Evolutionary conservation across 2,329 filamentous ascomycete species (phyloP).

Genomic region (Escovopsis sp.): DNA sequence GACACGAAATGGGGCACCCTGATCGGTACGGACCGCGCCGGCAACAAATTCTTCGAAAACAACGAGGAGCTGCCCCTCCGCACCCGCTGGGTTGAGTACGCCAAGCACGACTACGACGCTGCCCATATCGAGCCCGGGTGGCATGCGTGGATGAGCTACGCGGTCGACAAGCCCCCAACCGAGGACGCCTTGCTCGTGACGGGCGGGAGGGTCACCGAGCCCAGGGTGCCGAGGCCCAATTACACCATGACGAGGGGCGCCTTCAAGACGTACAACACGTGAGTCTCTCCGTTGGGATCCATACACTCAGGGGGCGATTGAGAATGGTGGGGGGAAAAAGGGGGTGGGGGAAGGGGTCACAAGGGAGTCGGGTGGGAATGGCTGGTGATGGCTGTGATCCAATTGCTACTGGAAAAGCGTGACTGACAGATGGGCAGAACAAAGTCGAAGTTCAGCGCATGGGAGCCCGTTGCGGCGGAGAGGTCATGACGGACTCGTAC

Average conservation of each 20-base stretch:
- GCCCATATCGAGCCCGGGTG: slow-evolving; percentile 88
- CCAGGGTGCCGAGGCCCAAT: slow-evolving; percentile 55
- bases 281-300: slow-evolving; percentile 25
- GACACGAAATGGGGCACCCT: slow-evolving; percentile 90
- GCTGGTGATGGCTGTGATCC: neutral
- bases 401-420: neutral
- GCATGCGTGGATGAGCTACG: slow-evolving; percentile 96
- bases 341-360: too few species aligned
- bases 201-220: slow-evolving; percentile 60
- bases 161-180: slow-evolving; percentile 72
- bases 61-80: slow-evolving; percentile 86
- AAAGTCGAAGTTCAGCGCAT: slow-evolving; percentile 38
- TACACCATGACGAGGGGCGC: slow-evolving; percentile 62
- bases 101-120: slow-evolving; percentile 67
- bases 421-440: slow-evolving; percentile 23
- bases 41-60: slow-evolving; percentile 98
- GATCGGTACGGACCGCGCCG: slow-evolving; percentile 74
- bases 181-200: slow-evolving; percentile 59
- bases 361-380: neutral
- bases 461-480: slow-evolving; percentile 32
- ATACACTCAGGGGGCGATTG: too few species aligned
- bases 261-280: slow-evolving; percentile 94
- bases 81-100: slow-evolving; percentile 96
- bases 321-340: too few species aligned
- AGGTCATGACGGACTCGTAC: slow-evolving; percentile 13